Evolutionary conservation across 164 flowering plant species (phyloP).

Genomic region (Nymphaea thermarum): DNA sequence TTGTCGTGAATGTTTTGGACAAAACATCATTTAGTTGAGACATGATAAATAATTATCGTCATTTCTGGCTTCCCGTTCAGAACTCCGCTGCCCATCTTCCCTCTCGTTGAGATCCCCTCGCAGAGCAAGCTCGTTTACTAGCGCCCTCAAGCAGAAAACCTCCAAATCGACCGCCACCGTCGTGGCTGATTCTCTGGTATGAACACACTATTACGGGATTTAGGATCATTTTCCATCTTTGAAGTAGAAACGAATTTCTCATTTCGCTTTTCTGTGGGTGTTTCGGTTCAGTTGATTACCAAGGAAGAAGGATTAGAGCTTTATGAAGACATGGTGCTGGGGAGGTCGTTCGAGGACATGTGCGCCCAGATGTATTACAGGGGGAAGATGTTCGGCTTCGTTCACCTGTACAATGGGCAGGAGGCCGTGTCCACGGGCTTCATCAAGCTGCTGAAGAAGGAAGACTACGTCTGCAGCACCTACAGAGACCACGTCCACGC

Average conservation of each 20-base stretch:
- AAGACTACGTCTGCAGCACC: constrained; percentile 69
- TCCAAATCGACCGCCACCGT: background rate
- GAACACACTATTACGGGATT: no score
- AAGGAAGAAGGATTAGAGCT: constrained; percentile 69
- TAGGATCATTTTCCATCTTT: no score
- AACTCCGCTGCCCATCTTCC: background rate
- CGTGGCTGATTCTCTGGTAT: background rate
- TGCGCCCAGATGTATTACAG: constrained; percentile 98
- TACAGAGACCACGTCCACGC: constrained; percentile 94
- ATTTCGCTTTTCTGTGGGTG: background rate
- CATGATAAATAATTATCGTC: background rate
- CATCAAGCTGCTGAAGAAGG: constrained; percentile 65
- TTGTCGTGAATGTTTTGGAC: no score
- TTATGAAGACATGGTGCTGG: constrained; percentile 75
- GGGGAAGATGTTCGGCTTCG: constrained; percentile 96
- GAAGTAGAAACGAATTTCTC: no score
- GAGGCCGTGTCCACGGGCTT: constrained; percentile 93
- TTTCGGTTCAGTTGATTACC: constrained; percentile 45
- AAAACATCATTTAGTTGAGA: no score
- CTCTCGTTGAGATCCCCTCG: background rate
- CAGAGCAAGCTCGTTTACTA: background rate
- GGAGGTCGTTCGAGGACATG: constrained; percentile 89
- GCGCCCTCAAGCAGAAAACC: background rate
- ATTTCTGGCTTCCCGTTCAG: background rate
- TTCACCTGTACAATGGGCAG: constrained; percentile 89